These are phyloP conservation scores for Saccharomycopsis olivae DNA, from an alignment of 805 yeast genomes.

Conservation along the genomic window DNA sequence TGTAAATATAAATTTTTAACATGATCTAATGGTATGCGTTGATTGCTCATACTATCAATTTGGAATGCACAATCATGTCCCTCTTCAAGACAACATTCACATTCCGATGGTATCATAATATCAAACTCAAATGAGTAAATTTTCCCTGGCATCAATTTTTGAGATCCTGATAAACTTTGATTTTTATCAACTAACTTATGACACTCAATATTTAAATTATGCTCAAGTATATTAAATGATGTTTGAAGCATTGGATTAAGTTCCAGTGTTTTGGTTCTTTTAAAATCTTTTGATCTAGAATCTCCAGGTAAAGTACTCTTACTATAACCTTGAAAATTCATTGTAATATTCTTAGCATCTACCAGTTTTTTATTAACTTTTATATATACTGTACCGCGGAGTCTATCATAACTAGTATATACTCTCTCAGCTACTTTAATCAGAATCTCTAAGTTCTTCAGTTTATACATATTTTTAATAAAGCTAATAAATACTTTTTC, in stretches of 20 bases:
- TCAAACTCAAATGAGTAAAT: neutral
- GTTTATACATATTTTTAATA: no score
- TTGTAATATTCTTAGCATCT: neutral
- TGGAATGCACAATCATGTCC: slow-evolving; percentile 1
- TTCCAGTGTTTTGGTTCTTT: no score
- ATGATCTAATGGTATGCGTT: slow-evolving; percentile 1
- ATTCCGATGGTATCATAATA: slow-evolving; percentile 11
- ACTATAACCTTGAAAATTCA: slow-evolving; percentile 8
- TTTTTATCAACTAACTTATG: slow-evolving; percentile 5
- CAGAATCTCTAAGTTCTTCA: no score
- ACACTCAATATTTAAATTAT: slow-evolving; percentile 11
- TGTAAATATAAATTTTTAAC: neutral
- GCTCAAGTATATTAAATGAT: slow-evolving; percentile 2
- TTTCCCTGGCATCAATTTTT: neutral
- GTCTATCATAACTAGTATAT: slow-evolving; percentile 10
- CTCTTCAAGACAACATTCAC: slow-evolving; percentile 6
- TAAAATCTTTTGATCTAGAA: no score
- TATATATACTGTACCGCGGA: slow-evolving; percentile 5
- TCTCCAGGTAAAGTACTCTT: slow-evolving; percentile 3
- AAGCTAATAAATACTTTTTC: no score
- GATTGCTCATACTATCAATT: slow-evolving; percentile 7
- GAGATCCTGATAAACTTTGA: neutral
- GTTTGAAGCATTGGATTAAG: slow-evolving; percentile 6
- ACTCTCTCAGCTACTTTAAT: no score
- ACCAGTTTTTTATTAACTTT: neutral